Conservation (phyloP, 345 rosid genomes). For the Sonneratia alba region DNA sequence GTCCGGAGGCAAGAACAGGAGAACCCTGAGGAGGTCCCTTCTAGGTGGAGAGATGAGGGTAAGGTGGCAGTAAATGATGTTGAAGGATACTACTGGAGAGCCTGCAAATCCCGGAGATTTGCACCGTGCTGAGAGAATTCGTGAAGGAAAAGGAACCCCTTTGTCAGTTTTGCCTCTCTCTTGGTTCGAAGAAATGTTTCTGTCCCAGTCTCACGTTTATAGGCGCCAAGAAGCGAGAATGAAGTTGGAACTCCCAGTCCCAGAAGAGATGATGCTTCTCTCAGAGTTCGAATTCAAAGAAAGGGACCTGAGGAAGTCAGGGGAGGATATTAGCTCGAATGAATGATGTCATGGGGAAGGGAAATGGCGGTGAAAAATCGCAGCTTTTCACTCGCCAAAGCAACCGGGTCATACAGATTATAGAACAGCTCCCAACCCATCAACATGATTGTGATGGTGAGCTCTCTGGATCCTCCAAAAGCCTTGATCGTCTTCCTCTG, state of each 20-base stretch:
- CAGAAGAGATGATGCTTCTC: background rate
- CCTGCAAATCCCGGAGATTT: constrained; percentile 3
- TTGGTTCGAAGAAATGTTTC: background rate
- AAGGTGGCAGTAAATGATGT: background rate
- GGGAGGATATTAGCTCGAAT: background rate
- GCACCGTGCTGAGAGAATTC: constrained; percentile 5
- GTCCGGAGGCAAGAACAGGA: background rate
- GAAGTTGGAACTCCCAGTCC: background rate
- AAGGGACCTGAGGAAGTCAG: background rate
- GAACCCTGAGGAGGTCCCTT: background rate
- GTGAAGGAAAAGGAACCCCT: constrained; percentile 14
- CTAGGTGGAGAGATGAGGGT: background rate
- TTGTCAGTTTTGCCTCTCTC: background rate
- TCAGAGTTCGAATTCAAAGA: background rate
- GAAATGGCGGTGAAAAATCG: background rate
- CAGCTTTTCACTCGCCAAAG: background rate
- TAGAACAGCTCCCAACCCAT: background rate
- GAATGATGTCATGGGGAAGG: background rate
- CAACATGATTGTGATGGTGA: background rate
- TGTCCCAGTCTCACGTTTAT: background rate
- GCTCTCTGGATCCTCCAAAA: background rate
- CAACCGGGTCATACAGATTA: background rate
- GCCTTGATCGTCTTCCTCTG: too few relatives aligned
- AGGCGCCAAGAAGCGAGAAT: background rate
- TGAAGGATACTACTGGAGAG: background rate